phyloP scores from a whole-genome alignment of 768 basidiomycete genomes.

The Termitomyces sp. region DNA sequence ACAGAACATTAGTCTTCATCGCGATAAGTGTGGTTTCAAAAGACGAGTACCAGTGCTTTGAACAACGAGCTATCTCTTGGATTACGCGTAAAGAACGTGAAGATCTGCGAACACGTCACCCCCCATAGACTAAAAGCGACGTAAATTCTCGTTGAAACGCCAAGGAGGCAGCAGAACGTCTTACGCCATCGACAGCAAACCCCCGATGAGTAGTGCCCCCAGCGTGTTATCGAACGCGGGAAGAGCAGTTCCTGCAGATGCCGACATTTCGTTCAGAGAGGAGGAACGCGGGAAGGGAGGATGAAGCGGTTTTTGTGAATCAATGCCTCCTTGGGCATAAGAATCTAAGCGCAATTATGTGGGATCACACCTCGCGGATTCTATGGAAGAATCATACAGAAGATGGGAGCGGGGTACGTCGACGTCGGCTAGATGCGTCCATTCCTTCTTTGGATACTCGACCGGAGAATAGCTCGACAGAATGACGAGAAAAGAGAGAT shows the following conservation, averaged over 20 bases:
- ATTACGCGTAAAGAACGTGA: conserved; percentile 44
- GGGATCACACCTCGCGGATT: not conserved
- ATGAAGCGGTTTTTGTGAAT: not conserved
- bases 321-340: not conserved
- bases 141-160: not conserved
- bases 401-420: not conserved
- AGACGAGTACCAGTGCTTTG: conserved; percentile 35
- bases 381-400: not conserved
- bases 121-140: conserved; percentile 50
- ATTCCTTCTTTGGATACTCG: not conserved
- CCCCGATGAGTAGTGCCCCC: conserved; percentile 55
- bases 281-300: not conserved
- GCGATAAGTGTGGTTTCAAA: not conserved
- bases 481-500: not conserved
- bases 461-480: not conserved
- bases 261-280: conserved; percentile 13
- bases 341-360: not conserved
- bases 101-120: conserved; percentile 53
- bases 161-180: conserved; percentile 17
- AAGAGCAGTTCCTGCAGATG: conserved; percentile 9
- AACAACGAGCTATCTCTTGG: conserved; percentile 31
- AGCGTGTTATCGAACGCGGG: conserved; percentile 47
- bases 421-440: not conserved
- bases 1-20: not conserved
- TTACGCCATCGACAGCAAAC: conserved; percentile 52